Base-by-base conservation (phyloP, 345 rosid species). In the Turritis glabra region DNA sequence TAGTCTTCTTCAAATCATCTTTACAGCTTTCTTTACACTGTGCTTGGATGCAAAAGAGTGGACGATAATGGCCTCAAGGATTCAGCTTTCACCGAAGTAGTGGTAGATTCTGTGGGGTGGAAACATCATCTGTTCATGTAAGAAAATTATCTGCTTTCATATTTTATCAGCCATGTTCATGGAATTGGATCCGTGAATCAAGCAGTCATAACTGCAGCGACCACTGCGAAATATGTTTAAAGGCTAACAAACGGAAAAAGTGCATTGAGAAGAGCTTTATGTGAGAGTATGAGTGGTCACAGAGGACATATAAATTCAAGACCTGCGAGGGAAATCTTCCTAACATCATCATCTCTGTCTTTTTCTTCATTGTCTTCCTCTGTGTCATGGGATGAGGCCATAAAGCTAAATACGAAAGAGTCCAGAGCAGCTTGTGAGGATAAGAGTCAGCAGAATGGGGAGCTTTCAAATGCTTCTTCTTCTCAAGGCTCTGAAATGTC, bases 341-440 rank as follows among this genome's bases (percentile, higher is more conserved):
- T 74, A 4, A 74, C 78, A 38, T 74, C 78, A 14, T 56, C 78
- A 26, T 74, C 78, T 47, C 72, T 74, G 10, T 74, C 67, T 15
- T 74, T 74, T 29, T 66, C 66, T 56, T 66, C 78, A 5, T 2
- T 66, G 9, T 74, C 78, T 66, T 74, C 60, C 51, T 57, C 67
- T 55, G 3, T 64, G 0, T 57, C 78, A 7, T 58, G 29, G 38
- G 77, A 56, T 47, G 66, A 65, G 46, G 59, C 66, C 3, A 10
- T 55, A 22, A 65, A 73, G 57, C 2, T 21, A 9, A 46, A 32
- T 0, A 43, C 14, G 0, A 33, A 74, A 65, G 30, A 15, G 11
- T 13, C 38, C 10, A 56, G 8, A 41, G n/a, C 35, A 27, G 40
- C 26, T 51, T 21, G 2, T 4, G 56, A 63, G 64, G 37, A 17